These are phyloP conservation scores for Rhodotorula sp. DNA, from an alignment of 1,284 basidiomycete genomes.

Conservation along the genomic window DNA sequence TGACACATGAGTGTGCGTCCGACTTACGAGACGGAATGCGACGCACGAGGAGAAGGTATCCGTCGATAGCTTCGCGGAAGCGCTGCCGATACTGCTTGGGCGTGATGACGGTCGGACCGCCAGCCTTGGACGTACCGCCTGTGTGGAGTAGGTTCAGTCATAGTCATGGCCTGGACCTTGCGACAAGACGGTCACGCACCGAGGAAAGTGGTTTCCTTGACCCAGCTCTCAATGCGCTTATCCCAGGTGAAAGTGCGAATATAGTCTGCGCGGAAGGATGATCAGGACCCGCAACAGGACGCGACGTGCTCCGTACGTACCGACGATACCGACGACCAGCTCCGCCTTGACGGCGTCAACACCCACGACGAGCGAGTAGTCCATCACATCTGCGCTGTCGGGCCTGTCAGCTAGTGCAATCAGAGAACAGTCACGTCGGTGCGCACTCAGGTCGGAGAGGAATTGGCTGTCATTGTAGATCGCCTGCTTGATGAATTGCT, in stretches of 20 bases:
- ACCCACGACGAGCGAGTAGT: conserved; percentile 95
- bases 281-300: conserved; percentile 26
- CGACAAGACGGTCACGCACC: conserved; percentile 53
- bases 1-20: not conserved
- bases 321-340: conserved; percentile 90
- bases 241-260: conserved; percentile 96
- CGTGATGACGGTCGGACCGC: conserved; percentile 90
- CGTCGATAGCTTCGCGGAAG: conserved; percentile 79
- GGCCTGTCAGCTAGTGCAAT: not conserved
- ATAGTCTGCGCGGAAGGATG: conserved; percentile 66
- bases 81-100: conserved; percentile 74
- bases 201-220: conserved; percentile 89
- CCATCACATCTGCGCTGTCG: conserved; percentile 75
- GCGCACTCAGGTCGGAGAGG: conserved; percentile 73
- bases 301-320: conserved; percentile 55
- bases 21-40: no score
- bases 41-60: conserved; percentile 32
- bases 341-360: conserved; percentile 68
- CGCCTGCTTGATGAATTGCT: conserved; percentile 85
- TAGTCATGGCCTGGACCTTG: not conserved
- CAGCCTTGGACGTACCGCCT: conserved; percentile 54
- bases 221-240: conserved; percentile 96
- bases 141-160: not conserved
- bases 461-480: conserved; percentile 85
- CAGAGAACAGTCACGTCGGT: no score